phyloP scores from a whole-genome alignment of 2,329 filamentous ascomycete genomes.

The Xylariaceae sp. region DNA sequence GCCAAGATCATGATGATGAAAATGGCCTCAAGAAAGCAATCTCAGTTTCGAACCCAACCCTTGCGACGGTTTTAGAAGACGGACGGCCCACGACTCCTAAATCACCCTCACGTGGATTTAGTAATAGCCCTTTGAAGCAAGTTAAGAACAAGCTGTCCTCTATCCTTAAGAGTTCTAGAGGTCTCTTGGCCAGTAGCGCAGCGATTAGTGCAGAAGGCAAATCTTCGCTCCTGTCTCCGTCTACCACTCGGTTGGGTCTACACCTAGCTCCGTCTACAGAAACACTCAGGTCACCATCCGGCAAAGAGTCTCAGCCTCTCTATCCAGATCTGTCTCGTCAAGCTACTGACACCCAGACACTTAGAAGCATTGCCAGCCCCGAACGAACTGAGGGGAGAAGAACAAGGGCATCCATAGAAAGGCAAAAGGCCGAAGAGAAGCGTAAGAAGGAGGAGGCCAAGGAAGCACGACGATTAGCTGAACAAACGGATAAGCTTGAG shows the following conservation, averaged over 20 bases:
- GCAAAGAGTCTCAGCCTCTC: constrained; percentile 44
- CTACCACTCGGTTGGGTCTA: constrained; percentile 53
- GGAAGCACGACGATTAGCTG: constrained; percentile 66
- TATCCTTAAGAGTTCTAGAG: constrained; percentile 86
- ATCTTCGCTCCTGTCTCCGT: constrained; percentile 62
- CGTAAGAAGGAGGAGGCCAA: constrained; percentile 66
- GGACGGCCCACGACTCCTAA: constrained; percentile 58
- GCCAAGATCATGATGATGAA: constrained; percentile 38
- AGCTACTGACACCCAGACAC: constrained; percentile 39
- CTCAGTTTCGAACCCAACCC: constrained; percentile 64
- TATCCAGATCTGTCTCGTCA: constrained; percentile 57
- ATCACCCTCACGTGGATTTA: constrained; percentile 62
- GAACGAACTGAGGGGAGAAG: constrained; percentile 52
- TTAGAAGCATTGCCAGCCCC: constrained; percentile 51
- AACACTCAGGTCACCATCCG: constrained; percentile 46
- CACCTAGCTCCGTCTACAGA: constrained; percentile 57
- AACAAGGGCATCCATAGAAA: constrained; percentile 65
- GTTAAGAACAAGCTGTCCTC: constrained; percentile 93
- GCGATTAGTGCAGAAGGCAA: constrained; percentile 69
- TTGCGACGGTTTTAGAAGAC: constrained; percentile 56
- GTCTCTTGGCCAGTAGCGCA: constrained; percentile 80
- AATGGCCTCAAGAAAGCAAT: constrained; percentile 63
- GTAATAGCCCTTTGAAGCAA: constrained; percentile 84
- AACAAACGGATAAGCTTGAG: constrained; percentile 68
- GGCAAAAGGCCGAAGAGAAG: constrained; percentile 68